Percentiles rank a stretch among this genome's conserved stretches.
phyloP scores from a whole-genome alignment of 306 rosid species.

The Geum urbanum region DNA sequence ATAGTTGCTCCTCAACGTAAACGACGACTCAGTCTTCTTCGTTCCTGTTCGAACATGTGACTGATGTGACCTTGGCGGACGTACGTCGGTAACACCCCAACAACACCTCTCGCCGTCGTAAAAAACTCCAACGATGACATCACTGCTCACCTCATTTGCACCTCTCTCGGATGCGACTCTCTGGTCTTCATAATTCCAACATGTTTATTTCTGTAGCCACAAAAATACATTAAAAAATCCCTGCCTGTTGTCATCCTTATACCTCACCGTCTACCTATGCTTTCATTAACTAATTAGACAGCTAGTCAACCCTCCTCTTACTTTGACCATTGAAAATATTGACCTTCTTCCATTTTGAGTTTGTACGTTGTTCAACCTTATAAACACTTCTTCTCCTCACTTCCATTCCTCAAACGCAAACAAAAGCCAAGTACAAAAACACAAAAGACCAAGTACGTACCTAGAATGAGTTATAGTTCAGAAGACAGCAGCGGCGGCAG shows the following conservation, averaged over 20 bases:
- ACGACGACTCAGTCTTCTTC: too few relatives aligned
- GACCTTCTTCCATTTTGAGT: conserved; percentile 25
- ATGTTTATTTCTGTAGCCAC: not conserved
- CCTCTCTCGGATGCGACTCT: not conserved
- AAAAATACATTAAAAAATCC: not conserved
- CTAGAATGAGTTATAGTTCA: conserved; percentile 37
- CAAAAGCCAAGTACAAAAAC: not conserved
- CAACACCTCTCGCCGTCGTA: too few relatives aligned
- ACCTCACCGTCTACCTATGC: not conserved
- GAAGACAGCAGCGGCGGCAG: conserved; percentile 4
- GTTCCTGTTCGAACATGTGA: too few relatives aligned
- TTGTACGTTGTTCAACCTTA: conserved; percentile 6
- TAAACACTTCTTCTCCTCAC: not conserved
- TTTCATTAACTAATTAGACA: not conserved
- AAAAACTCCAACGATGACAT: too few relatives aligned
- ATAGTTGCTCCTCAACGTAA: too few relatives aligned
- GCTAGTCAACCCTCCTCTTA: not conserved
- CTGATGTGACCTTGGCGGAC: too few relatives aligned
- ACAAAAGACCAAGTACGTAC: not conserved
- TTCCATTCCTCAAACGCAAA: not conserved
- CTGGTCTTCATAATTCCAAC: not conserved
- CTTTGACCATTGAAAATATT: conserved; percentile 44
- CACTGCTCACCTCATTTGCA: not conserved
- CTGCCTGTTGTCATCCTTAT: not conserved
- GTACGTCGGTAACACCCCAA: too few relatives aligned